These are phyloP conservation scores for Tetragonia tetragonoides DNA, from an alignment of 148 eudicot species.

Conservation along the genomic window DNA sequence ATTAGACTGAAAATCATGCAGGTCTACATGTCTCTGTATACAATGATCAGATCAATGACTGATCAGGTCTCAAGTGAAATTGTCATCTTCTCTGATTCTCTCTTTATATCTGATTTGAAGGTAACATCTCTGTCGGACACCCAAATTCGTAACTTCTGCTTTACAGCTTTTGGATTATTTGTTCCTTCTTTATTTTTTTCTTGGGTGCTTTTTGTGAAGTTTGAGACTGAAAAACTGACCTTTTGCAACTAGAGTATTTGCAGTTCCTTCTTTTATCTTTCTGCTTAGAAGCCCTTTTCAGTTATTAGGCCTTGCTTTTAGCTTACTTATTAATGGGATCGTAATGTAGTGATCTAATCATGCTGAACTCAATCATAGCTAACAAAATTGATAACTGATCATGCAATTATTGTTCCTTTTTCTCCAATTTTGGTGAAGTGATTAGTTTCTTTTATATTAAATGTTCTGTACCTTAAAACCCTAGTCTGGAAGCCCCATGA, in stretches of 20 bases:
- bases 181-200: neutral
- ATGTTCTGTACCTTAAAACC: neutral
- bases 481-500: neutral
- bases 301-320: neutral
- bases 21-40: slow-evolving; percentile 85
- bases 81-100: slow-evolving; percentile 46
- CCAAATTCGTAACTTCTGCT: neutral
- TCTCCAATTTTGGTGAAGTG: neutral
- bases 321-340: neutral
- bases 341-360: too few relatives aligned
- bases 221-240: neutral
- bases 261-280: neutral
- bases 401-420: neutral
- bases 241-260: neutral
- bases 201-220: neutral
- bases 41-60: slow-evolving; percentile 61
- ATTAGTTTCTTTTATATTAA: neutral
- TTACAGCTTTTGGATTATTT: neutral
- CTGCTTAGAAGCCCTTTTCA: neutral
- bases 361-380: too few relatives aligned
- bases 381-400: too few relatives aligned
- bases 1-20: slow-evolving; percentile 31
- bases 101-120: slow-evolving; percentile 69
- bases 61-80: slow-evolving; percentile 50
- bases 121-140: slow-evolving; percentile 33